phyloP scores from a whole-genome alignment of 768 basidiomycete genomes.

The Boletus subcaerulescens region DNA sequence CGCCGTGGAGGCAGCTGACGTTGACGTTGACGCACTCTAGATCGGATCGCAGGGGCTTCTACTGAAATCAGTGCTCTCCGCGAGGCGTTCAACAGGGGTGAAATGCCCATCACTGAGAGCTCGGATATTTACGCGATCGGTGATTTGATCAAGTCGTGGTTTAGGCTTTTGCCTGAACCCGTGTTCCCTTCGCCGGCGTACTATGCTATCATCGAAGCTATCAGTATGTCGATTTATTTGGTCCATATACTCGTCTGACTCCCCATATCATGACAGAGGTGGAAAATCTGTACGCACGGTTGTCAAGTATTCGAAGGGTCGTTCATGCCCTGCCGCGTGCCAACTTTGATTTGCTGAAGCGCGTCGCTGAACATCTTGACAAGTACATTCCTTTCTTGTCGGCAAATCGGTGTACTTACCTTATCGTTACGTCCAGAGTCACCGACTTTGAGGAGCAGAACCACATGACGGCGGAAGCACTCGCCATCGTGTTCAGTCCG shows the following conservation, averaged over 20 bases:
- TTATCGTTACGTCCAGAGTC: conserved; percentile 45
- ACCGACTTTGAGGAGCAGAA: conserved; percentile 86
- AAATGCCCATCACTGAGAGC: conserved; percentile 53
- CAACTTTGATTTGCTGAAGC: conserved; percentile 76
- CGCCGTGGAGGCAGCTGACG: background rate
- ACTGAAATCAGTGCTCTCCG: conserved; percentile 67
- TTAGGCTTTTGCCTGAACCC: conserved; percentile 77
- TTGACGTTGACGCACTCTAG: conserved; percentile 34
- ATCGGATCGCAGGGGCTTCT: conserved; percentile 79
- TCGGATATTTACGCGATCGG: conserved; percentile 83
- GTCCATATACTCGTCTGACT: conserved; percentile 2
- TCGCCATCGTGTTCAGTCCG: conserved; percentile 85
- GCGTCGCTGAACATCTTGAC: conserved; percentile 83
- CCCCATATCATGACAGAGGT: conserved; percentile 44
- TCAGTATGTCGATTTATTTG: conserved; percentile 45
- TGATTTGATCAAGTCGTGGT: conserved; percentile 83
- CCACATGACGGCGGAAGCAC: conserved; percentile 84
- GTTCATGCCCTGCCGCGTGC: conserved; percentile 67
- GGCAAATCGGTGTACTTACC: background rate
- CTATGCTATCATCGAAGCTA: conserved; percentile 64
- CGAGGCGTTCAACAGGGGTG: conserved; percentile 74
- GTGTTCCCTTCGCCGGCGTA: conserved; percentile 72
- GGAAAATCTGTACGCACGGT: conserved; percentile 64
- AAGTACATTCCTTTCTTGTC: conserved; percentile 37
- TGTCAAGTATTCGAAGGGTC: conserved; percentile 61